A percentile compares a stretch with the other conserved stretches of the same genome.
These are phyloP conservation scores for Setaria italica DNA, from an alignment of 202 grass and related monocot species.

Conservation along the genomic window DNA sequence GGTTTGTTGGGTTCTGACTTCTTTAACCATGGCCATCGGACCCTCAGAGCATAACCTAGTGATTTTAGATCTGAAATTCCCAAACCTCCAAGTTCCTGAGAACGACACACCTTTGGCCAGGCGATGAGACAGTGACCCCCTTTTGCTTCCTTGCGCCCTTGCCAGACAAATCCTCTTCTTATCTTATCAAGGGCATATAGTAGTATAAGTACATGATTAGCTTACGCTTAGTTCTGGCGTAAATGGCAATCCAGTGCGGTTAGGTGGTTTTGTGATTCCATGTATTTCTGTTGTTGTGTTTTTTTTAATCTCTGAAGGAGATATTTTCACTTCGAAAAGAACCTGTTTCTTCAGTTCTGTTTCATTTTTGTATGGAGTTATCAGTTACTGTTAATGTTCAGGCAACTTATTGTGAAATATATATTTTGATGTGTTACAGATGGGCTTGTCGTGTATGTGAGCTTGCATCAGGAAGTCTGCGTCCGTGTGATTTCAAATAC, in stretches of 20 bases:
- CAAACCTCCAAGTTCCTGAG: too few relatives aligned
- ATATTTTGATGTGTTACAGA: constrained; percentile 47
- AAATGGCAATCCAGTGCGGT: not conserved
- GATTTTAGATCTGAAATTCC: too few relatives aligned
- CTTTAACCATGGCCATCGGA: too few relatives aligned
- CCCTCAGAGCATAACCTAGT: too few relatives aligned
- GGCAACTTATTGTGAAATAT: not conserved
- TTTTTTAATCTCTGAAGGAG: not conserved
- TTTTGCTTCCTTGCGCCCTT: too few relatives aligned
- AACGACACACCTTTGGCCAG: too few relatives aligned
- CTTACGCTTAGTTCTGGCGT: not conserved
- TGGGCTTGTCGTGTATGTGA: constrained; percentile 76
- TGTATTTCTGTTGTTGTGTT: not conserved
- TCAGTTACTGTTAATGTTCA: not conserved
- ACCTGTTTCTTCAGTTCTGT: not conserved
- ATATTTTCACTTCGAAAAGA: too few relatives aligned
- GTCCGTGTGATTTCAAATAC: constrained; percentile 80
- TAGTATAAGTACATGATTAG: not conserved
- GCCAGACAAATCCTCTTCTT: too few relatives aligned
- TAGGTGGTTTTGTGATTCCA: not conserved
- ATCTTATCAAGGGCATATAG: too few relatives aligned
- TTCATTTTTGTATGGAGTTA: constrained; percentile 1
- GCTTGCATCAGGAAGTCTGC: constrained; percentile 63
- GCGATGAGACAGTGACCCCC: too few relatives aligned
- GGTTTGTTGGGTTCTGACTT: too few relatives aligned